These are phyloP conservation scores for Solanum arcanum DNA, from an alignment of 257 asterid genomes.

Conservation along the genomic window DNA sequence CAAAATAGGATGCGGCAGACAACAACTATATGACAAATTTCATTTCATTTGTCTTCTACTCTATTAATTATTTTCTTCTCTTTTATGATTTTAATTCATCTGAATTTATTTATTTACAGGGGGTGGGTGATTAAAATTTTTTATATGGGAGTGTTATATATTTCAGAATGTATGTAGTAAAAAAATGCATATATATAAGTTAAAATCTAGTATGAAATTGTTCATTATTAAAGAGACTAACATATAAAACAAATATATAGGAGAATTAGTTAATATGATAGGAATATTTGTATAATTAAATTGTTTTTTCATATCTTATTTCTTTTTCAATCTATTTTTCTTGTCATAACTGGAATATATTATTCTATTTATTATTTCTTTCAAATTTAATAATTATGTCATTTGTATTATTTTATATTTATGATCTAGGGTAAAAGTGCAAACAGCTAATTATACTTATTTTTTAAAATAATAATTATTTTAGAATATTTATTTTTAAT, in stretches of 20 bases:
- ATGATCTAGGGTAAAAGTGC: no score
- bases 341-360: no score
- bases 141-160: no score
- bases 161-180: no score
- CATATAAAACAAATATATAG: no score
- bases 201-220: no score
- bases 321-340: rapidly evolving
- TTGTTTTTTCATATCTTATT: neutral
- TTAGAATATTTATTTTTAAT: no score
- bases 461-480: no score
- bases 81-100: neutral
- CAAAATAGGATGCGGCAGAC: conserved; percentile 8
- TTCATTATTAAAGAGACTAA: neutral
- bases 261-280: no score
- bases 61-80: neutral
- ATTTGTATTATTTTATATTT: neutral
- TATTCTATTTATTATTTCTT: neutral
- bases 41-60: neutral
- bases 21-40: neutral
- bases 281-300: no score
- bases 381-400: neutral
- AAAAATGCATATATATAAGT: no score
- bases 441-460: neutral
- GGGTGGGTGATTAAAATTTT: no score
- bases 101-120: neutral